Conservation (phyloP, 257 asterid genomes). For the Avicennia marina region DNA sequence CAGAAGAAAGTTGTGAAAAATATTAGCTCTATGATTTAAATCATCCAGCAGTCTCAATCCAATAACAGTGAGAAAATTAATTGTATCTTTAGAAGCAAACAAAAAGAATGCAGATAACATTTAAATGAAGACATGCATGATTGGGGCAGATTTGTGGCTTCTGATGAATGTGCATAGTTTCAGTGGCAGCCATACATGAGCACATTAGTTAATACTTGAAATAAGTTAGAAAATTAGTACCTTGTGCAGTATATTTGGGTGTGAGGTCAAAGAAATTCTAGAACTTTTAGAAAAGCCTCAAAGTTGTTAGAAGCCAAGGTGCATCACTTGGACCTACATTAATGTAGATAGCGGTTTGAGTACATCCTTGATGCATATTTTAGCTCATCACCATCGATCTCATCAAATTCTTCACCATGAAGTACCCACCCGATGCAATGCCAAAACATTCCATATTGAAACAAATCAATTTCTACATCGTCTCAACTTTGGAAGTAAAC, state of each 20-base stretch:
- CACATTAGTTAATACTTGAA: background rate
- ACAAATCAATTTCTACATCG: too few relatives aligned
- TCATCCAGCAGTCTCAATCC: slow-evolving; percentile 1
- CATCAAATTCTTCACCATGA: too few relatives aligned
- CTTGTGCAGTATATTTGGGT: slow-evolving; percentile 97
- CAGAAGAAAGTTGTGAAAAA: too few relatives aligned
- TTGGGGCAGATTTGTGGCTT: background rate
- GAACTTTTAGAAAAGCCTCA: slow-evolving; percentile 95
- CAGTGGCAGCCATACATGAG: too few relatives aligned
- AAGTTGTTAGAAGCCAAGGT: slow-evolving; percentile 88
- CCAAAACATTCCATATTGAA: background rate
- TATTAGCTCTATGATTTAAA: too few relatives aligned
- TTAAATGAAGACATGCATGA: background rate
- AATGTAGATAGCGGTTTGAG: too few relatives aligned
- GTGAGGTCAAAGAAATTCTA: slow-evolving; percentile 89
- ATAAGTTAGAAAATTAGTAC: slow-evolving; percentile 26
- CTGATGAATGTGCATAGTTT: background rate
- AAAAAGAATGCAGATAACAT: background rate
- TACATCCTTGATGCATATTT: too few relatives aligned
- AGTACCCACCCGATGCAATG: background rate
- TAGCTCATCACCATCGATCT: too few relatives aligned
- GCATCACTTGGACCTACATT: slow-evolving; percentile 92
- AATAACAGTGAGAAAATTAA: too few relatives aligned
- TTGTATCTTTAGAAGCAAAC: too few relatives aligned
- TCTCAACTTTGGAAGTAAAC: too few relatives aligned